These are phyloP conservation scores for Fibroporia radiculosa DNA, from an alignment of 768 basidiomycete species.

Conservation along the genomic window DNA sequence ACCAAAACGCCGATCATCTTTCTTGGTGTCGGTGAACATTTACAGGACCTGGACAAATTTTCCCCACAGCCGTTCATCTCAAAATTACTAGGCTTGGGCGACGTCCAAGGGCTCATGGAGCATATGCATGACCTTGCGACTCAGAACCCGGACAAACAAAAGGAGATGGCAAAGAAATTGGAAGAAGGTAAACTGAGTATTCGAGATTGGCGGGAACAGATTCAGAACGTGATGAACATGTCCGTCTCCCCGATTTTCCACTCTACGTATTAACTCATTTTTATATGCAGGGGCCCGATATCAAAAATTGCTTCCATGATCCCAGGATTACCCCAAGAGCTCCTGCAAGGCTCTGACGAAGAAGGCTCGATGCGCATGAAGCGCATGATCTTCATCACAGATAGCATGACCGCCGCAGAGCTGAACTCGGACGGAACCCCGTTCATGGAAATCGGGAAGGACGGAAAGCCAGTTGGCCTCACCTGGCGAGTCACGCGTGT, in stretches of 20 bases:
- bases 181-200: conserved; percentile 97
- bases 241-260: conserved; percentile 27
- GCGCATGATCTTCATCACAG: conserved; percentile 97
- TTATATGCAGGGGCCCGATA: conserved; percentile 77
- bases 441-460: conserved; percentile 81
- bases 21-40: conserved; percentile 94
- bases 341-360: conserved; percentile 90
- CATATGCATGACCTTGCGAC: conserved; percentile 96
- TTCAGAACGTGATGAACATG: conserved; percentile 98
- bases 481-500: conserved; percentile 89
- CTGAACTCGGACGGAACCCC: conserved; percentile 91
- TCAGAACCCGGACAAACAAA: conserved; percentile 93
- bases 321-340: conserved; percentile 87
- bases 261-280: conserved; percentile 11
- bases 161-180: conserved; percentile 96
- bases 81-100: conserved; percentile 91
- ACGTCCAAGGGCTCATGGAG: conserved; percentile 95
- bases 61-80: conserved; percentile 96
- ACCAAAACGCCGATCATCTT: conserved; percentile 99
- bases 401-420: conserved; percentile 91
- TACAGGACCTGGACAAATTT: conserved; percentile 95
- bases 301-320: conserved; percentile 99
- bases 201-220: conserved; percentile 96
- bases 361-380: conserved; percentile 89
- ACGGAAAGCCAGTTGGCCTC: conserved; percentile 76